Conservation (phyloP, 768 basidiomycete species). For the Hericium alpestre region DNA sequence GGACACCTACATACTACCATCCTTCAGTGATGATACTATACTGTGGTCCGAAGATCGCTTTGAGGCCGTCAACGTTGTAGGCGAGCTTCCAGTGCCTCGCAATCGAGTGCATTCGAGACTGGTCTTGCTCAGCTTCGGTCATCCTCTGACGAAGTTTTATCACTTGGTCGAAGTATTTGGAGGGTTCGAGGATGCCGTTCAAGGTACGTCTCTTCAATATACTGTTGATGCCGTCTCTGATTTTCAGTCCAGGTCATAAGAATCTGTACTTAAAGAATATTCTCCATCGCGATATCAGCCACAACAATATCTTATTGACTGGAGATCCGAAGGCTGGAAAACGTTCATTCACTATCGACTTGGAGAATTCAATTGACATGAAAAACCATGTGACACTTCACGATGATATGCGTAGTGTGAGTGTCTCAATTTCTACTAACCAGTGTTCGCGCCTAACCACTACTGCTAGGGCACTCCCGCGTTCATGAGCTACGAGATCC, state of each 20-base stretch:
- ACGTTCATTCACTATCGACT: background rate
- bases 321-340: background rate
- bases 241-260: background rate
- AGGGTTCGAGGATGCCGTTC: background rate
- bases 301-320: background rate
- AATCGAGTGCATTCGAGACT: background rate
- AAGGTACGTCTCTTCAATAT: background rate
- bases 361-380: background rate
- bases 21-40: too few relatives aligned
- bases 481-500: background rate
- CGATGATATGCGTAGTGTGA: background rate
- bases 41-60: too few relatives aligned
- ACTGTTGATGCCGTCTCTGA: background rate
- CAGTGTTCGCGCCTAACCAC: too few relatives aligned
- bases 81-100: background rate
- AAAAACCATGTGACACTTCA: background rate
- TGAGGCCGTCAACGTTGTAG: too few relatives aligned
- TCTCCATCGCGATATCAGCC: background rate
- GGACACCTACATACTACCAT: too few relatives aligned
- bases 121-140: background rate
- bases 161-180: background rate
- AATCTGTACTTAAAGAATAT: background rate
- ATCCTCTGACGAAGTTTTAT: background rate
- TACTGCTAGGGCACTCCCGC: background rate
- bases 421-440: background rate